Evolutionary conservation across 345 rosid species (phyloP).

Genomic region (Arabidopsis suecica): DNA sequence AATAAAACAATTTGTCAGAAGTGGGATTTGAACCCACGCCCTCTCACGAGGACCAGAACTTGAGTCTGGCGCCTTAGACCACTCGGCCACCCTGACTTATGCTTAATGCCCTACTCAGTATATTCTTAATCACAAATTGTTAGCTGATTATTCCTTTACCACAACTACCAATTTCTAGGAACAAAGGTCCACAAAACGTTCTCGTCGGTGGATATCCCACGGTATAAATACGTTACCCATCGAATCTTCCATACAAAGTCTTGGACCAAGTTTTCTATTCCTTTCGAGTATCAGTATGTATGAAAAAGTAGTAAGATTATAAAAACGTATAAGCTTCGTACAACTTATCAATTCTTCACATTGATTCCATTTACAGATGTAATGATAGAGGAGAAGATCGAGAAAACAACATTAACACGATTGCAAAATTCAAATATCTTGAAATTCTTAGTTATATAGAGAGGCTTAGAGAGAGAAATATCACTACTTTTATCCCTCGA

Average conservation of each 20-base stretch:
- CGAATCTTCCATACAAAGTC: neutral
- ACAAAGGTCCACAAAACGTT: neutral
- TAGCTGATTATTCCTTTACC: neutral
- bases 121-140: neutral
- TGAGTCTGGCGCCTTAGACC: conserved; percentile 86
- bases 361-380: neutral
- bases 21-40: conserved; percentile 59
- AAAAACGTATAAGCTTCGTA: neutral
- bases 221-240: neutral
- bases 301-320: neutral
- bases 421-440: neutral
- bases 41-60: conserved; percentile 69
- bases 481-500: conserved; percentile 27
- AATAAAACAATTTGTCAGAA: conserved; percentile 24
- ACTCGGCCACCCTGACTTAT: conserved; percentile 74
- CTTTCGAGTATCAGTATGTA: neutral
- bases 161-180: neutral
- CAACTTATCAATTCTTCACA: neutral
- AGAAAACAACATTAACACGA: neutral
- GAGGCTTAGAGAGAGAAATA: conserved; percentile 14
- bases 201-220: neutral
- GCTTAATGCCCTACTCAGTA: no score
- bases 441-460: conserved; percentile 10
- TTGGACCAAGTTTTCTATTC: no score
- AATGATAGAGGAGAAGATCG: neutral